Evolutionary conservation across 192 early-diverging fungal genomes (phyloP), one percentile per base, ranked within the genome.

Genomic region (Thamnidium elegans): DNA sequence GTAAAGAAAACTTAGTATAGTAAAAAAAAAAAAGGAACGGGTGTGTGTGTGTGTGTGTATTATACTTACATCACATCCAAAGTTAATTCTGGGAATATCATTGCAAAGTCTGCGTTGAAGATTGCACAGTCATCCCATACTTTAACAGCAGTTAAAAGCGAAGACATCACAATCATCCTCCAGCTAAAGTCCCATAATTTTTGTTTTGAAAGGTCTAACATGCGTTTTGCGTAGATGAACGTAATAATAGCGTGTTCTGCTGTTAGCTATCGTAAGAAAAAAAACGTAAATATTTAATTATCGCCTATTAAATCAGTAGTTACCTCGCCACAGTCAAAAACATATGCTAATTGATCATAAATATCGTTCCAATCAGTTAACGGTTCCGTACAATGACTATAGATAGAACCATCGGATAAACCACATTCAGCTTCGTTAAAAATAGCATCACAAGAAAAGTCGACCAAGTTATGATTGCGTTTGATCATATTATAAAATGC

Each of bases 111-210:
- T 4, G 83, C 75, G 70, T 93, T 93, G 82, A 89, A 93, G 10
- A 93, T 87, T 3, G 91, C 91, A 61, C 88, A 85, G 60, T 93
- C 91, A 62, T 93, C 91, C 91, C 91, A 93, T 1, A 93, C 90
- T 72, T 93, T 93, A 42, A 88, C 81, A 6, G 90, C 87, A n/a
- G 88, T 73, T n/a, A 93, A 60, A 4, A 92, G 56, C 0, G 80
- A 85, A 4, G 87, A 87, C 5, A 93, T 74, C 3, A 78, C 61
- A 13, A 78, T 70, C 11, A 75, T 66, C 21, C 78, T 67, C 80
- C 80, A 81, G 47, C 81, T 84, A 42, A 68, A 75, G 5, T 83
- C 77, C 20, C 80, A 80, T 47, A 92, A 66, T 6, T 76, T 78
- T 23, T 91, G 58, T 1, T 76, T 68, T 0, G 88, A 81, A 7